These are phyloP conservation scores for Zoysia japonica DNA, from an alignment of 176 grass and related monocot genomes.

Conservation along the genomic window DNA sequence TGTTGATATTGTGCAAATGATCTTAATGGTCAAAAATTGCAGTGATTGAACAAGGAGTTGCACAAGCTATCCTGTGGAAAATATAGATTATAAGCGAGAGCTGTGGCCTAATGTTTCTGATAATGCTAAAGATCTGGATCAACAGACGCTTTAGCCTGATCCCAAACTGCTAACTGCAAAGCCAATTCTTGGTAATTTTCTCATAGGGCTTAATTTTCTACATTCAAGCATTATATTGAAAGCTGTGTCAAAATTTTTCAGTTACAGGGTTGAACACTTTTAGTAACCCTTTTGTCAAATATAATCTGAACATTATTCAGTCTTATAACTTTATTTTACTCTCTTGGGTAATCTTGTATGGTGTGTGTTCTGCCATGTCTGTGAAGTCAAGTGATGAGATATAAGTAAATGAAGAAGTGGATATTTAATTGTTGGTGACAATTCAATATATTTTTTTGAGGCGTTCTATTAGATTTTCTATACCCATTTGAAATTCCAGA, in stretches of 20 bases:
- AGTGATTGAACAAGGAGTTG: constrained; percentile 99
- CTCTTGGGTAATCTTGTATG: neutral
- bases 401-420: neutral
- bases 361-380: neutral
- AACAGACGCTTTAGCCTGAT: constrained; percentile 93
- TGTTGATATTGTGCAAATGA: constrained; percentile 11
- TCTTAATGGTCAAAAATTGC: constrained; percentile 45
- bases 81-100: constrained; percentile 98
- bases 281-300: constrained; percentile 8
- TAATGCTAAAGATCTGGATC: constrained; percentile 89
- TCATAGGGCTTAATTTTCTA: neutral
- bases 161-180: constrained; percentile 91
- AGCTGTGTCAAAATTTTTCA: neutral
- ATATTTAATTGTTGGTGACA: neutral
- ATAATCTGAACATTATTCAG: neutral
- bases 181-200: constrained; percentile 85
- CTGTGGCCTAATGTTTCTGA: constrained; percentile 98
- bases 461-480: neutral
- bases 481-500: neutral
- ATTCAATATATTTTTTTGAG: neutral
- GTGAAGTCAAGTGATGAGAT: neutral
- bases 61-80: constrained; percentile 93
- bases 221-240: neutral
- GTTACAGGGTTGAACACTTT: neutral
- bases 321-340: neutral